Percentiles rank a stretch among this genome's conserved stretches.
Conservation (phyloP, 2,329 filamentous ascomycete genomes). For the Drechslerella coelobrocha region DNA sequence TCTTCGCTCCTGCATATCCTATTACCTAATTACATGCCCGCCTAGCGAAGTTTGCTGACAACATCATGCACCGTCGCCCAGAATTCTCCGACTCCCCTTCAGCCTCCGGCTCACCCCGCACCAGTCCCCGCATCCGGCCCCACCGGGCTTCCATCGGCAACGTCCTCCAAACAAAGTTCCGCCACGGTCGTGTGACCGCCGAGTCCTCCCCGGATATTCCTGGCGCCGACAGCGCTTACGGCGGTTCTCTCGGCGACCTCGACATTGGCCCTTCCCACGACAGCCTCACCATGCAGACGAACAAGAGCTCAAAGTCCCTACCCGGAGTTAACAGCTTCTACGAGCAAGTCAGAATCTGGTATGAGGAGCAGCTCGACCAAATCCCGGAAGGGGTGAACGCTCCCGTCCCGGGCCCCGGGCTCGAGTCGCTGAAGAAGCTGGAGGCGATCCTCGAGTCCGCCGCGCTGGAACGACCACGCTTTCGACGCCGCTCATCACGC, state of each 20-base stretch:
- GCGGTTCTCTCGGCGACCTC: conserved; percentile 39
- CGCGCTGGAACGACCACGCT: conserved; percentile 26
- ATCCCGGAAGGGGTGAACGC: not conserved
- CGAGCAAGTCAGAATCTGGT: conserved; percentile 41
- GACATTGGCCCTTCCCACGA: conserved; percentile 45
- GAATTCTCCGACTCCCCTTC: not conserved
- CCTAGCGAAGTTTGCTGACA: not conserved
- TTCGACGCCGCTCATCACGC: conserved; percentile 35
- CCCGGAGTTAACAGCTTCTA: conserved; percentile 34
- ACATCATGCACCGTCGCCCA: not conserved
- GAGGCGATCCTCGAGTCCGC: conserved; percentile 45
- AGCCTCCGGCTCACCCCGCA: conserved; percentile 37
- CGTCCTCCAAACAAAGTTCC: conserved; percentile 38
- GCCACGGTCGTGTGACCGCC: conserved; percentile 23
- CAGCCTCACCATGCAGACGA: conserved; percentile 15
- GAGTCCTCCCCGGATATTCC: conserved; percentile 46
- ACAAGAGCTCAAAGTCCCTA: conserved; percentile 35
- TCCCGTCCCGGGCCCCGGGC: conserved; percentile 1
- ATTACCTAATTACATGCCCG: not conserved
- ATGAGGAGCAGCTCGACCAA: conserved; percentile 38
- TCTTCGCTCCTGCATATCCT: not conserved
- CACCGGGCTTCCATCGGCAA: conserved; percentile 31
- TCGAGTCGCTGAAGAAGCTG: conserved; percentile 32
- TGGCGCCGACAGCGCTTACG: conserved; percentile 32
- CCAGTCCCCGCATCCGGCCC: conserved; percentile 38